Evolutionary conservation across 2,329 filamentous ascomycete species (phyloP).

Genomic region (Dactylellina parvicollis): DNA sequence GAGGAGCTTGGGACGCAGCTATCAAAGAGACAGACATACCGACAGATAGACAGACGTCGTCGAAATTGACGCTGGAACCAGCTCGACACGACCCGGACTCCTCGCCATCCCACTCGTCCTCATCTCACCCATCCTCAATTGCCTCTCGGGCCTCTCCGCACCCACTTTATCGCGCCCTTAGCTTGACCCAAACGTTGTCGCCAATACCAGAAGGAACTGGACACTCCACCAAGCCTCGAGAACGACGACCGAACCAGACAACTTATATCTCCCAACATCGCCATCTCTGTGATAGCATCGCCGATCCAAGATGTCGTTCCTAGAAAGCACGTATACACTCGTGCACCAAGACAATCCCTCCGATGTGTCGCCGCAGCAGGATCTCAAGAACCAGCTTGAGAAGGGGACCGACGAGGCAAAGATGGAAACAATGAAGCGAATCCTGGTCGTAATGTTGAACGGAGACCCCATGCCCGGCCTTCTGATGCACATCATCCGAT

Average conservation of each 20-base stretch:
- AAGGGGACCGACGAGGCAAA: constrained; percentile 93
- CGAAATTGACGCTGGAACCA: constrained; percentile 9
- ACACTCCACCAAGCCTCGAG: background rate
- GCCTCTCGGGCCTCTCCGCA: background rate
- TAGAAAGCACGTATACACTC: constrained; percentile 94
- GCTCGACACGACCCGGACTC: constrained; percentile 8
- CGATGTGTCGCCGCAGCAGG: constrained; percentile 87
- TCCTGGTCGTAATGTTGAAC: constrained; percentile 97
- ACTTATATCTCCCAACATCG: constrained; percentile 15
- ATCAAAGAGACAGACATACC: background rate
- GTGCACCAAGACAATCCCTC: constrained; percentile 97
- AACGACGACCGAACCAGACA: constrained; percentile 2
- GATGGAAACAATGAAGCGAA: constrained; percentile 94
- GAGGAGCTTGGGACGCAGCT: constrained; percentile 12
- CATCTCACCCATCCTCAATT: background rate
- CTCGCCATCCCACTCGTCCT: constrained; percentile 8
- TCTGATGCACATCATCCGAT: constrained; percentile 99
- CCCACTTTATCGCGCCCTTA: background rate
- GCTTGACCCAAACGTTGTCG: background rate
- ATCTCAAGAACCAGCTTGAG: constrained; percentile 91
- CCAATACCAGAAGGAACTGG: background rate
- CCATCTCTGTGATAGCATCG: constrained; percentile 10
- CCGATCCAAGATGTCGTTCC: constrained; percentile 82
- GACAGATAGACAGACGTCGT: constrained; percentile 28
- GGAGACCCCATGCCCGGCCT: constrained; percentile 94